Conservation (phyloP, 768 basidiomycete species). For the Naganishia antarctica region DNA sequence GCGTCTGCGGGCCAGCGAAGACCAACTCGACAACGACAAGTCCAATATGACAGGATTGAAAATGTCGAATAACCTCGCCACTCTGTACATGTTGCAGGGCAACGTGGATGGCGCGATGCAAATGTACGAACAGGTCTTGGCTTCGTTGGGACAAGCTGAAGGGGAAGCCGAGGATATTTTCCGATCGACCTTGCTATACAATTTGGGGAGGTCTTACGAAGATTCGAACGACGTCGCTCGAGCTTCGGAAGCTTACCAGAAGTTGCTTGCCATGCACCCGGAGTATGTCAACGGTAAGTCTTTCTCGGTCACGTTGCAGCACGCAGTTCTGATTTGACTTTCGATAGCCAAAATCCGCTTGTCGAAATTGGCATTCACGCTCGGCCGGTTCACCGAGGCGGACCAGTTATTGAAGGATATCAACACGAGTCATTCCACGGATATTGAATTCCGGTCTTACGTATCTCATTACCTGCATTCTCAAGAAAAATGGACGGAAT, state of each 20-base stretch:
- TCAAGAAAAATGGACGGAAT: constrained; percentile 54
- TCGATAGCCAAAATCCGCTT: constrained; percentile 81
- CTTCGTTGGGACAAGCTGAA: constrained; percentile 32
- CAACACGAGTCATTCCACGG: constrained; percentile 57
- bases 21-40: constrained; percentile 2
- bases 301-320: background rate
- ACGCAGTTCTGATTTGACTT: background rate
- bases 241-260: constrained; percentile 81
- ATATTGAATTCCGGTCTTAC: constrained; percentile 69
- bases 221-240: constrained; percentile 66
- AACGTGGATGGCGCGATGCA: constrained; percentile 41
- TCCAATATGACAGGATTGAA: constrained; percentile 58
- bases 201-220: constrained; percentile 86
- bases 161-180: constrained; percentile 50
- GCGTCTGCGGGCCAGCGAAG: constrained; percentile 28
- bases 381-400: constrained; percentile 72
- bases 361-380: constrained; percentile 67
- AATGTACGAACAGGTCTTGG: constrained; percentile 43
- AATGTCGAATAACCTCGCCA: constrained; percentile 75
- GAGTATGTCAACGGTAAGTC: constrained; percentile 89
- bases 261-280: constrained; percentile 80
- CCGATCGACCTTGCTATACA: constrained; percentile 80
- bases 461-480: constrained; percentile 80
- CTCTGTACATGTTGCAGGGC: constrained; percentile 65
- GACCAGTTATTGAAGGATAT: constrained; percentile 84